phyloP scores from a whole-genome alignment of 148 eudicot species.

The Camellia lanceoleosa region DNA sequence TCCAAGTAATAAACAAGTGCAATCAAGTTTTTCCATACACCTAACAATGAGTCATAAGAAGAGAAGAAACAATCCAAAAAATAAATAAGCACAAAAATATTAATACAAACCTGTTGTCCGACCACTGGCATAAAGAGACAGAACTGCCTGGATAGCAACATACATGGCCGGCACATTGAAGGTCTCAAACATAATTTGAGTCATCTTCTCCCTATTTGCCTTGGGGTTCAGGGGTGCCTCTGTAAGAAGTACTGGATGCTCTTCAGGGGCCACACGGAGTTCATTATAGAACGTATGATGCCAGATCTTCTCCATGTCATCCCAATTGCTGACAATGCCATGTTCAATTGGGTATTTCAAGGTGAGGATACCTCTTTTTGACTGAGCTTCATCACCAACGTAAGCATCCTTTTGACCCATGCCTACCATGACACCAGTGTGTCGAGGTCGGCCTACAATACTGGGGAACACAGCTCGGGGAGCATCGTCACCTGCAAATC shows the following conservation, averaged over 20 bases:
- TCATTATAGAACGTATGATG: slow-evolving; percentile 26
- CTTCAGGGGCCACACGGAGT: slow-evolving; percentile 28
- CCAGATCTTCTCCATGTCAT: slow-evolving; percentile 31
- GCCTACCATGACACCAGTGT: slow-evolving; percentile 27
- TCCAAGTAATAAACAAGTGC: neutral
- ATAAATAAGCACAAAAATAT: neutral
- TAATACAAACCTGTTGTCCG: slow-evolving; percentile 24
- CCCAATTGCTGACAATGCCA: slow-evolving; percentile 30
- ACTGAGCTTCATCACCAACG: slow-evolving; percentile 28
- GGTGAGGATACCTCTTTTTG: slow-evolving; percentile 30
- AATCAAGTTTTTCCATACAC: neutral
- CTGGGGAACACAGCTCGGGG: slow-evolving; percentile 35
- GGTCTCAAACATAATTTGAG: slow-evolving; percentile 29
- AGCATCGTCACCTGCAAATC: slow-evolving; percentile 35
- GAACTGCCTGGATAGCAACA: slow-evolving; percentile 29
- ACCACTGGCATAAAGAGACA: slow-evolving; percentile 27
- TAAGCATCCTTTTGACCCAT: slow-evolving; percentile 32
- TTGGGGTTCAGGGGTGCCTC: slow-evolving; percentile 34
- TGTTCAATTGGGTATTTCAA: slow-evolving; percentile 30
- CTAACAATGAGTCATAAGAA: neutral
- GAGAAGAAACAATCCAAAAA: neutral
- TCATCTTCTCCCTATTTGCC: slow-evolving; percentile 31
- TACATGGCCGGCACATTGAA: slow-evolving; percentile 26
- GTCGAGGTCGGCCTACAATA: slow-evolving; percentile 27
- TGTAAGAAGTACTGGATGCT: slow-evolving; percentile 33